Base-by-base conservation (phyloP, 139 green algal species). In the Chlorella vulgaris region DNA sequence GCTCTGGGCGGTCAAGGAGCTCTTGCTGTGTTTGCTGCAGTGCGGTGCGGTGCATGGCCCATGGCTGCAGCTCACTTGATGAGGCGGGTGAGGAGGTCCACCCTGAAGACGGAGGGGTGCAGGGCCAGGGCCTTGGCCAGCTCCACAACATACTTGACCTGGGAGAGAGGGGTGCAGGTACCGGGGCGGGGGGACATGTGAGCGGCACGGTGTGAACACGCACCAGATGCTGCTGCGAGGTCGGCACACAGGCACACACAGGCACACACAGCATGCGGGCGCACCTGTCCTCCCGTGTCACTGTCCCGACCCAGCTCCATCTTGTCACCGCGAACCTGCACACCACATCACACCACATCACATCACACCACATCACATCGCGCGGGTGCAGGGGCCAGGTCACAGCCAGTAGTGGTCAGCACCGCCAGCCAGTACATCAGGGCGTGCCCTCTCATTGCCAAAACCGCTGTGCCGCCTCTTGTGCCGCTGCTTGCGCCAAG, bases 231-330 rank as follows among this genome's bases (percentile, higher is more conserved):
- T 58, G 13, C 10, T 58, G 15, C 47, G 10, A 24, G 10, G 47
- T 15, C 10, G 10, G 47, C 47, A 58, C 15, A 10, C 10, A 24
- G 10, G 47, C 47, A 58, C 47, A 10, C 15, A 15, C 47, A 58
- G 13, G 13, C 47, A 58, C 47, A 58, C 47, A 58, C 47, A 58
- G 15, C 47, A 24, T 15, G 13, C 15, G 47, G 10, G 47, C 69
- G 40, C 67, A 94, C 91, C 91, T 97, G 94, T 0, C 95, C 94
- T 28, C 95, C 95, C 13, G 95, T 98, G 88, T 98, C 95, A 1
- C 91, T 83, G 83, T 98, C 95, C 7, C 90, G 86, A 21, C 95
- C 95, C 58, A 98, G 92, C 89, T 98, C 95, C 95, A 98, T 98
- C 40, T 83, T 82, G 3, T 96, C 86, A 5, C 95, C 95, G 0